Evolutionary conservation across 495 filamentous ascomycete genomes (phyloP).

Genomic region (Evansstolkia leycettana): DNA sequence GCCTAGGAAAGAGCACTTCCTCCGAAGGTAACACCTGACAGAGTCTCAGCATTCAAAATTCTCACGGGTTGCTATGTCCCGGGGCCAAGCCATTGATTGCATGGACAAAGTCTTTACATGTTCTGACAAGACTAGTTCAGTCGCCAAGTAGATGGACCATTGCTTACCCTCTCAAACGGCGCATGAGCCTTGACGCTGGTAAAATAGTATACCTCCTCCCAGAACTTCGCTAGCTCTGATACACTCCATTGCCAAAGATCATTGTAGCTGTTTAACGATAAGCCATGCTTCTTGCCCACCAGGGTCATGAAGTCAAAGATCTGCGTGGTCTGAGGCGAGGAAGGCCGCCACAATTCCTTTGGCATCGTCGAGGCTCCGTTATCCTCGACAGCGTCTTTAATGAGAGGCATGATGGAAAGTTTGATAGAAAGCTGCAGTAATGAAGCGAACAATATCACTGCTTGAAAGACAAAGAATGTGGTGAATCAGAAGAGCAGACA

Average conservation of each 20-base stretch:
- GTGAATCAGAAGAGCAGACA: too few relatives aligned
- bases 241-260: slow-evolving; percentile 77
- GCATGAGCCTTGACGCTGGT: slow-evolving; percentile 58
- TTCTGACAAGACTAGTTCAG: background rate
- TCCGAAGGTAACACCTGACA: slow-evolving; percentile 54
- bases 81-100: too few relatives aligned
- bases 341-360: slow-evolving; percentile 60
- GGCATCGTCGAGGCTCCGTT: slow-evolving; percentile 10
- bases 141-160: slow-evolving; percentile 1
- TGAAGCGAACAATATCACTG: too few relatives aligned
- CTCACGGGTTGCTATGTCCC: too few relatives aligned
- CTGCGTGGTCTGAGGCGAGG: slow-evolving; percentile 49
- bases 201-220: slow-evolving; percentile 78
- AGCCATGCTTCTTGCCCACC: slow-evolving; percentile 53
- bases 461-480: too few relatives aligned
- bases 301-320: slow-evolving; percentile 59
- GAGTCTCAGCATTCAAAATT: slow-evolving; percentile 3
- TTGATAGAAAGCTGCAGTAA: background rate
- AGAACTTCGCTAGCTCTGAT: slow-evolving; percentile 61
- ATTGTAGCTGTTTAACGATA: slow-evolving; percentile 51
- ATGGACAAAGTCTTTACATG: too few relatives aligned
- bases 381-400: slow-evolving; percentile 13
- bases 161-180: slow-evolving; percentile 45
- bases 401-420: background rate
- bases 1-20: slow-evolving; percentile 69